These are phyloP conservation scores for Bothriochloa decipiens DNA, from an alignment of 176 grass and related monocot genomes.

Conservation along the genomic window DNA sequence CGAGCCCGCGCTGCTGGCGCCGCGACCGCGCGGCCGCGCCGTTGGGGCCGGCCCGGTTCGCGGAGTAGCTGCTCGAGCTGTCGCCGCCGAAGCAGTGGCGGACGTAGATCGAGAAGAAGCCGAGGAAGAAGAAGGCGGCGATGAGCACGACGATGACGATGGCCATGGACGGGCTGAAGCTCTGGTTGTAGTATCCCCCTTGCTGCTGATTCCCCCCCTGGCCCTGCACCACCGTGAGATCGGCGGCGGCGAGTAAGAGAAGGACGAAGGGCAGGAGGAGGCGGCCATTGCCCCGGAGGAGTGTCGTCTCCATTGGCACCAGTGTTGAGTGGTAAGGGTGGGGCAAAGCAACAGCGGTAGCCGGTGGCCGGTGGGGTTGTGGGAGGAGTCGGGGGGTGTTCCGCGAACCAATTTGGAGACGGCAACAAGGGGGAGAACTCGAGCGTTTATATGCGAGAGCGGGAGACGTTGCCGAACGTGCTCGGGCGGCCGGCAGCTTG, in stretches of 20 bases:
- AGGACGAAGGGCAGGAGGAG: not conserved
- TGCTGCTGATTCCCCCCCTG: not conserved
- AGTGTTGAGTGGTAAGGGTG: not conserved
- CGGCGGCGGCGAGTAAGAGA: conserved; percentile 22
- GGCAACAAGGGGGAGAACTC: not conserved
- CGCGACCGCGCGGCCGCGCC: conserved; percentile 36
- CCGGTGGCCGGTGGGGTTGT: not conserved
- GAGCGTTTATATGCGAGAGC: conserved; percentile 35
- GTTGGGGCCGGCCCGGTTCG: not conserved
- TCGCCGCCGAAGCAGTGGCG: conserved; percentile 68
- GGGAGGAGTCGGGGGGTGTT: not conserved
- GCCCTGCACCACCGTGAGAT: conserved; percentile 31
- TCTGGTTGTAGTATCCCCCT: not conserved
- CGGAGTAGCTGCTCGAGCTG: not conserved
- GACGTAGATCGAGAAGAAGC: conserved; percentile 86
- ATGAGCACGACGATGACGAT: conserved; percentile 81
- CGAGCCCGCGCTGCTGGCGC: conserved; percentile 57
- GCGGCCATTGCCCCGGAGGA: not conserved
- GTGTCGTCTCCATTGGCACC: conserved; percentile 17
- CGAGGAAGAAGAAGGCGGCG: conserved; percentile 77
- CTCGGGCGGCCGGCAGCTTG: not conserved
- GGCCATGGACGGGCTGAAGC: conserved; percentile 75
- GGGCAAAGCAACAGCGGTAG: not conserved
- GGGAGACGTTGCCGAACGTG: conserved; percentile 21
- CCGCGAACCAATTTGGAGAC: not conserved